phyloP scores from a whole-genome alignment of 176 grass and related monocot species.

The Alopecurus myosuroides region DNA sequence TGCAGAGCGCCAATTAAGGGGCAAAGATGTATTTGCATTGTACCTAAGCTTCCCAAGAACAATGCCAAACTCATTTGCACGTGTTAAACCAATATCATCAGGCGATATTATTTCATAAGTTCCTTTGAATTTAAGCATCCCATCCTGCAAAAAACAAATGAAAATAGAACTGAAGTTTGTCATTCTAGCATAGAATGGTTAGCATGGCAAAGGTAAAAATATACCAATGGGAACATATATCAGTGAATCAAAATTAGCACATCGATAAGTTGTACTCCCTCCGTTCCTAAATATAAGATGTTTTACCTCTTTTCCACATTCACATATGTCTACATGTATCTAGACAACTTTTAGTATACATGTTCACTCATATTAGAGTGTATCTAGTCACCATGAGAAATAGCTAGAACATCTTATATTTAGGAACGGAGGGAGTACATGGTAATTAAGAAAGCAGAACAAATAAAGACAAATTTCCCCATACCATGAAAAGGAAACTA shows the following conservation, averaged over 20 bases:
- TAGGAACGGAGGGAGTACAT: background rate
- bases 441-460: background rate
- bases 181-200: background rate
- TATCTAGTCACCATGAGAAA: too few species aligned
- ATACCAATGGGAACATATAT: background rate
- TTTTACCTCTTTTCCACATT: too few species aligned
- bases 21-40: background rate
- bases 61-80: conserved; percentile 92
- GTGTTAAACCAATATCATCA: conserved; percentile 89
- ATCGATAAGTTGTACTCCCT: background rate
- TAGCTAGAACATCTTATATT: too few species aligned
- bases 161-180: background rate
- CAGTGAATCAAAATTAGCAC: background rate
- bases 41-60: conserved; percentile 99
- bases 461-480: background rate
- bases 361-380: too few species aligned
- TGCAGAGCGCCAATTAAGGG: background rate
- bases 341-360: too few species aligned
- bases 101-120: conserved; percentile 99
- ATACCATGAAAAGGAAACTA: background rate
- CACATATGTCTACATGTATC: too few species aligned
- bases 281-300: too few species aligned
- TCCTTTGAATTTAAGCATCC: conserved; percentile 96
- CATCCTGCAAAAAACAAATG: conserved; percentile 61
- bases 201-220: background rate